phyloP scores from a whole-genome alignment of 441 rosid genomes.

The California macrophylla region DNA sequence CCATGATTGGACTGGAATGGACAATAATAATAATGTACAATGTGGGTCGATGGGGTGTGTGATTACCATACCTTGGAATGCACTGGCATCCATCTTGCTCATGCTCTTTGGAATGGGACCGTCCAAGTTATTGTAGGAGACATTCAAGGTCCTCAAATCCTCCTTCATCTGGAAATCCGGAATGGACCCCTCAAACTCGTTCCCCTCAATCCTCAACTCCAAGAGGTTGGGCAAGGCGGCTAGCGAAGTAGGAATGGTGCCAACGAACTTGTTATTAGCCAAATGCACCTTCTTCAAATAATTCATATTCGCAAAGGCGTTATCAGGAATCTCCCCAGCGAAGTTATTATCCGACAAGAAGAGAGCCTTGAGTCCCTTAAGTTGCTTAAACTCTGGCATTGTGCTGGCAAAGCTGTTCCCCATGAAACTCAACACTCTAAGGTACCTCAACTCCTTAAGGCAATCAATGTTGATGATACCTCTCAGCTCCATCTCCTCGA shows the following conservation, averaged over 20 bases:
- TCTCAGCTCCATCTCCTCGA: constrained; percentile 49
- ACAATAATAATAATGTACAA: no score
- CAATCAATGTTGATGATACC: constrained; percentile 46
- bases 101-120: constrained; percentile 71
- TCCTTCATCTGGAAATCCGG: constrained; percentile 43
- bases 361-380: constrained; percentile 43
- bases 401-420: constrained; percentile 53
- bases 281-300: constrained; percentile 54
- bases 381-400: constrained; percentile 47
- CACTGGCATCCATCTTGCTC: constrained; percentile 32
- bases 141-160: constrained; percentile 31
- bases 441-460: constrained; percentile 30
- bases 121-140: constrained; percentile 61
- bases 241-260: constrained; percentile 49
- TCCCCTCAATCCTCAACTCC: constrained; percentile 60
- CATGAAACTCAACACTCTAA: constrained; percentile 66
- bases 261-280: constrained; percentile 53
- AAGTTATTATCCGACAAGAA: constrained; percentile 60
- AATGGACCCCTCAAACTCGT: constrained; percentile 46
- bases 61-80: constrained; percentile 67
- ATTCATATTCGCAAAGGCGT: constrained; percentile 55
- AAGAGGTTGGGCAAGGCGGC: constrained; percentile 40
- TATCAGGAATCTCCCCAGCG: constrained; percentile 49
- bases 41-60: no score
- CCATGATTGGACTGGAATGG: no score